Conservation (phyloP, 495 filamentous ascomycete genomes). For the Aspergillus wentii region DNA sequence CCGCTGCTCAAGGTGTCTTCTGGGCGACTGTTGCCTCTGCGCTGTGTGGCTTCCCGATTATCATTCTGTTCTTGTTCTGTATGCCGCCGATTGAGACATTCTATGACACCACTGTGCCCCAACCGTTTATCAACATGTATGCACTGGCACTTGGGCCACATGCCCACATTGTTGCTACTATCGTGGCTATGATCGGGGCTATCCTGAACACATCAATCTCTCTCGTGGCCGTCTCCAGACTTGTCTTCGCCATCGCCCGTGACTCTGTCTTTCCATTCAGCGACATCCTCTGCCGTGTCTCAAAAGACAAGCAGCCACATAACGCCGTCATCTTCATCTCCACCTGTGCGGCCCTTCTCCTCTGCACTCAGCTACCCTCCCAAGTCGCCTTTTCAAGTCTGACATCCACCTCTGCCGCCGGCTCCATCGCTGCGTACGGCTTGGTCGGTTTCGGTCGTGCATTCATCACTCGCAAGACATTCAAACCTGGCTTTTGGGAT, state of each 20-base stretch:
- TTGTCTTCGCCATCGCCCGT: constrained; percentile 35
- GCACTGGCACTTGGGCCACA: constrained; percentile 27
- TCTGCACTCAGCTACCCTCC: constrained; percentile 31
- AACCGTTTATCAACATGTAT: constrained; percentile 37
- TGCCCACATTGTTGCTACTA: constrained; percentile 32
- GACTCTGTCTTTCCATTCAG: constrained; percentile 34
- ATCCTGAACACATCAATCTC: constrained; percentile 36
- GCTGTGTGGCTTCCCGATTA: constrained; percentile 30
- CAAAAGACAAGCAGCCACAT: constrained; percentile 29
- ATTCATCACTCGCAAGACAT: constrained; percentile 25
- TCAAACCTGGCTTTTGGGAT: constrained; percentile 27
- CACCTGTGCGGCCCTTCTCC: constrained; percentile 23
- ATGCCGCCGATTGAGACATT: constrained; percentile 29
- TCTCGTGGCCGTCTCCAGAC: constrained; percentile 30
- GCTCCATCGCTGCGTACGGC: constrained; percentile 32
- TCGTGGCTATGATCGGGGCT: constrained; percentile 27
- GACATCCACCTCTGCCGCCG: constrained; percentile 30
- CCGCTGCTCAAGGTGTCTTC: constrained; percentile 31
- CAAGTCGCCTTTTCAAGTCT: constrained; percentile 29
- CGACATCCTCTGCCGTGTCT: constrained; percentile 25
- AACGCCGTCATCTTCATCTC: constrained; percentile 33
- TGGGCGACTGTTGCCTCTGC: constrained; percentile 32
- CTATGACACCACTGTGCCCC: constrained; percentile 24
- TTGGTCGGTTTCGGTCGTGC: constrained; percentile 28
- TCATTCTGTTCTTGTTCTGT: constrained; percentile 31